Base-by-base conservation (phyloP, 305 asterid genomes). In the Fraxinus latifolia region DNA sequence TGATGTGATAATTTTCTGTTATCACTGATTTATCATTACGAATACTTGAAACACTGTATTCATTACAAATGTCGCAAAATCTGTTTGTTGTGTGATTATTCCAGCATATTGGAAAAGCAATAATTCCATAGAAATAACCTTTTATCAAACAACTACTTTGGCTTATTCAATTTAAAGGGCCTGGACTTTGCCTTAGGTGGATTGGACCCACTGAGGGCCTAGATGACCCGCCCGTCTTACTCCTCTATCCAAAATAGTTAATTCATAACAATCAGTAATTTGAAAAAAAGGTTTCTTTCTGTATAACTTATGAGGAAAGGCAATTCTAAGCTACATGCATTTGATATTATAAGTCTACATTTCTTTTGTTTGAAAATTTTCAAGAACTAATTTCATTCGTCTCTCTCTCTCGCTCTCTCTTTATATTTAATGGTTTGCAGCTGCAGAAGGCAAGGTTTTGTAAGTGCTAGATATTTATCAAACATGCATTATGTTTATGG, bases 291-390 rank as follows among this genome's bases (percentile, higher is more conserved):
- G 65, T 72, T 77, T 17, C 67, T 33, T 53, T 74, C 50, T 78
- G 42, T 76, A 53, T 47, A 81, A 78, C 82, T 32, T 79, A 27
- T 76, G 62, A 76, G 82, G 36, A 55, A 79, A 62, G 74, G 73
- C 67, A 9, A 79, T 44, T 82, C 62, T 50, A 4, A 50, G 21
- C 60, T 47, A 50, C 60, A 15, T 50, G 21, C 60, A 50, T 50
- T 4, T 14, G 58, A 47, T 47, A 47, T 14, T 47, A 47, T 47
- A 47, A 47, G 58, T 47, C 17, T 14, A 47, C 58, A 47, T 14
- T 47, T 47, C 58, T 47, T 47, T 47, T 47, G 32, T 65, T 34
- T 44, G 55, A 25, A 19, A 11, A 31, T 71, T 42, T 72, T 14
- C 60, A 7, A 47, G 60, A 70, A 47, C 74, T 42, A 53, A 60